These are phyloP conservation scores for Vickermania spadyakhi DNA, from an alignment of 208 protist genomes.

Conservation along the genomic window DNA sequence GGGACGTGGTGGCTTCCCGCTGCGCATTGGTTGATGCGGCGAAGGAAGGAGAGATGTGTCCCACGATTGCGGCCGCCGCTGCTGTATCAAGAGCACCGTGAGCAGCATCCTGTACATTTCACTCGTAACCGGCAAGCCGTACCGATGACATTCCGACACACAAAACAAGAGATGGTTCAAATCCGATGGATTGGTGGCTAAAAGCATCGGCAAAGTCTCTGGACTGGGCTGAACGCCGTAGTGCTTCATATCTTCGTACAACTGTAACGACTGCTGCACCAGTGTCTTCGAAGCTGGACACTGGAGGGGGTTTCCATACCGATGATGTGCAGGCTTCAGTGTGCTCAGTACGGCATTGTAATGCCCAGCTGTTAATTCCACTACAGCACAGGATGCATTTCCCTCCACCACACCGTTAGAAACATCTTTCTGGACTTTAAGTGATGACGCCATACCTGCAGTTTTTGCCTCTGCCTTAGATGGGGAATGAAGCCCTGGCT, in stretches of 20 bases:
- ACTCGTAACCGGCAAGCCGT: slow-evolving; percentile 73
- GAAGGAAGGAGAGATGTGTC: neutral
- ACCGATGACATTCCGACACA: slow-evolving; percentile 55
- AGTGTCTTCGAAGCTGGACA: neutral
- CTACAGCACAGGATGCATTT: too few species aligned
- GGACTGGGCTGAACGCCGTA: slow-evolving; percentile 63
- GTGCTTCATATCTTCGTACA: slow-evolving; percentile 71
- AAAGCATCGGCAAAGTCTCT: slow-evolving; percentile 65
- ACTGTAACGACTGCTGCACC: slow-evolving; percentile 44
- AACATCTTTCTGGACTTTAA: too few species aligned
- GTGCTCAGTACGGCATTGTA: slow-evolving; percentile 76
- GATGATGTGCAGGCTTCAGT: slow-evolving; percentile 17
- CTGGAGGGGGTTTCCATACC: neutral
- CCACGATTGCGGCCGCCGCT: neutral
- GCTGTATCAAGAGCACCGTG: slow-evolving; percentile 30
- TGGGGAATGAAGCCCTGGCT: too few species aligned
- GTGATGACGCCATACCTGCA: too few species aligned
- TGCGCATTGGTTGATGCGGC: neutral
- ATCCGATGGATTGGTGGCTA: slow-evolving; percentile 38
- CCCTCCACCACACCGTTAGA: too few species aligned
- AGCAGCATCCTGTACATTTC: slow-evolving; percentile 72
- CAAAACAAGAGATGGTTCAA: slow-evolving; percentile 58
- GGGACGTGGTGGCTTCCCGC: too few species aligned
- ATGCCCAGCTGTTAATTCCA: slow-evolving; percentile 71
- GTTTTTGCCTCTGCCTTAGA: too few species aligned